Evolutionary conservation across 495 filamentous ascomycete species (phyloP).

Genomic region (Podospora anserina): DNA sequence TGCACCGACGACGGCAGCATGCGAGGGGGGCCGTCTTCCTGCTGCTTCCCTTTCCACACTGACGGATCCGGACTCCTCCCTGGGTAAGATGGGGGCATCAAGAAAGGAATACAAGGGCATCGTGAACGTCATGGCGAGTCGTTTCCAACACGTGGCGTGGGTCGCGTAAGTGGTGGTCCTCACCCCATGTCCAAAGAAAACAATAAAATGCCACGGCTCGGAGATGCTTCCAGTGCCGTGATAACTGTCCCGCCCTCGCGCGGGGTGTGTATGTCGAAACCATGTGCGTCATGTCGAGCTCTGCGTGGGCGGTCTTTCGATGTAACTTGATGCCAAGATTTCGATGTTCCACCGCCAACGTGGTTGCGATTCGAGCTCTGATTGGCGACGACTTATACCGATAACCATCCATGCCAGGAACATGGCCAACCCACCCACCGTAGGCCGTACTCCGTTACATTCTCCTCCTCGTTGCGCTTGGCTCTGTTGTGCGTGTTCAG

Average conservation of each 20-base stretch:
- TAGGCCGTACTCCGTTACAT: neutral
- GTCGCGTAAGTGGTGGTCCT: neutral
- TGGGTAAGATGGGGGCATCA: neutral
- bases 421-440: neutral
- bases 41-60: neutral
- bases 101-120: neutral
- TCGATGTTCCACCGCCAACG: neutral
- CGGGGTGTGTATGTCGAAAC: neutral
- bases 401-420: constrained; percentile 1
- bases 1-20: neutral
- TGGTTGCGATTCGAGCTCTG: constrained; percentile 1
- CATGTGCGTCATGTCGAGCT: neutral
- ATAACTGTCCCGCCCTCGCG: neutral
- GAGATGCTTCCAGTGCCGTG: constrained; percentile 3
- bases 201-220: neutral
- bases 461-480: neutral
- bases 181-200: neutral
- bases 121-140: neutral
- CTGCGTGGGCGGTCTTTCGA: neutral
- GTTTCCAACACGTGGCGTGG: constrained; percentile 1
- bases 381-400: constrained; percentile 3
- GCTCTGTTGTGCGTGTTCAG: neutral
- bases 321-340: constrained; percentile 4
- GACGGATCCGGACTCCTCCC: neutral
- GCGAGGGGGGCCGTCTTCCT: neutral